Conservation (phyloP, 805 yeast genomes). For the Nematodospora valgi region DNA sequence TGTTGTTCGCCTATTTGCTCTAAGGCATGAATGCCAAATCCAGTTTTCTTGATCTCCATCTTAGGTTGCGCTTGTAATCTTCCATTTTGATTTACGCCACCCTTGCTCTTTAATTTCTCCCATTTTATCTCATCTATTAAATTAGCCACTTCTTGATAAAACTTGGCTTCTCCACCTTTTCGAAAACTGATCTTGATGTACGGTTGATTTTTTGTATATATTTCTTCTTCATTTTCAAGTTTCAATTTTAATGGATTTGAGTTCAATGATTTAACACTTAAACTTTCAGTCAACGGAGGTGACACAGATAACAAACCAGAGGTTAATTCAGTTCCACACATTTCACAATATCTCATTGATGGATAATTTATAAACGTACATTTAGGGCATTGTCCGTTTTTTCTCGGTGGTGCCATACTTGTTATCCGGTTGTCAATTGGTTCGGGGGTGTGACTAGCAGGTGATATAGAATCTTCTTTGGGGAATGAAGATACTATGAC, state of each 20-base stretch:
- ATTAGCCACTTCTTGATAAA: constrained; percentile 39
- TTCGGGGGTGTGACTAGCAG: neutral
- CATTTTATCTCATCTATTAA: constrained; percentile 49
- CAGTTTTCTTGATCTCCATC: constrained; percentile 5
- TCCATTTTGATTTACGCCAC: constrained; percentile 36
- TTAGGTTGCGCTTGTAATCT: constrained; percentile 17
- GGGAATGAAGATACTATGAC: neutral
- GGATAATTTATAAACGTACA: constrained; percentile 88
- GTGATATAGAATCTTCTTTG: neutral
- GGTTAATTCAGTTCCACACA: constrained; percentile 64
- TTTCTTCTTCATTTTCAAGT: constrained; percentile 29
- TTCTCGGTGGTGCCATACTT: neutral
- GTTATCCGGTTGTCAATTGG: too few relatives aligned
- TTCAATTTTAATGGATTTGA: constrained; percentile 15
- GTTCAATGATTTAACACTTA: neutral
- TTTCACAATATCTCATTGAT: constrained; percentile 72
- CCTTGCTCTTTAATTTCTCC: constrained; percentile 35
- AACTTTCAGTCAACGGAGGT: neutral
- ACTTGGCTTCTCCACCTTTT: constrained; percentile 60
- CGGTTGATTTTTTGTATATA: constrained; percentile 28
- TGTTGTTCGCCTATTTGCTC: constrained; percentile 54
- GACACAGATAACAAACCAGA: neutral
- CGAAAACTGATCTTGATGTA: constrained; percentile 73
- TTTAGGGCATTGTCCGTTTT: constrained; percentile 36
- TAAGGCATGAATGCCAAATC: constrained; percentile 68